These are phyloP conservation scores for Ogataea hybrid DNA, from an alignment of 1,139 yeast genomes.

Conservation along the genomic window DNA sequence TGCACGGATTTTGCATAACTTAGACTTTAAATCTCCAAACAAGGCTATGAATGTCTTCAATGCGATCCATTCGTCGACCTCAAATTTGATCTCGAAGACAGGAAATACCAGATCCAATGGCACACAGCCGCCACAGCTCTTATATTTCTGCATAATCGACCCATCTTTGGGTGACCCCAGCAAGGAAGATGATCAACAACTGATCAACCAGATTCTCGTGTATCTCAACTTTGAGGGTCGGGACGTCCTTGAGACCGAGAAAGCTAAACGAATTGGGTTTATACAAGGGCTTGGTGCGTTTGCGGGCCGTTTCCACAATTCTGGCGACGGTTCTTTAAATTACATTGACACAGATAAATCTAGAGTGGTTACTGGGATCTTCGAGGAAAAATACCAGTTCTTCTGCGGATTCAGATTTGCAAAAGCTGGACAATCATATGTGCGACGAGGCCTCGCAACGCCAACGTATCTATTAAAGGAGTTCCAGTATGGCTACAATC, in stretches of 20 bases:
- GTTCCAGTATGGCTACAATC: slow-evolving; percentile 24
- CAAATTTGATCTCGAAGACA: slow-evolving; percentile 11
- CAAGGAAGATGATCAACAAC: slow-evolving; percentile 19
- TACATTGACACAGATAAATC: slow-evolving; percentile 32
- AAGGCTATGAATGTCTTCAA: slow-evolving; percentile 19
- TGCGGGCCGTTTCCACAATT: slow-evolving; percentile 22
- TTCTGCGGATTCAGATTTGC: slow-evolving; percentile 27
- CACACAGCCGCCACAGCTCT: slow-evolving; percentile 15
- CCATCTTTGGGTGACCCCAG: slow-evolving; percentile 9
- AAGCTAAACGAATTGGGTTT: slow-evolving; percentile 28
- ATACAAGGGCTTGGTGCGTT: slow-evolving; percentile 29
- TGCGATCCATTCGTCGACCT: slow-evolving; percentile 19
- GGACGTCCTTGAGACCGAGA: slow-evolving; percentile 22
- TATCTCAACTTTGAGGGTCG: slow-evolving; percentile 24
- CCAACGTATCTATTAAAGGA: slow-evolving; percentile 28
- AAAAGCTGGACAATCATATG: slow-evolving; percentile 7
- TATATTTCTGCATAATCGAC: slow-evolving; percentile 21
- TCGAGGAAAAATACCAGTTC: slow-evolving; percentile 25
- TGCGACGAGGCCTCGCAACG: slow-evolving; percentile 27
- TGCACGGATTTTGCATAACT: not conserved
- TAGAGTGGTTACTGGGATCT: slow-evolving; percentile 24
- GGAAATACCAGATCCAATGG: too few species aligned
- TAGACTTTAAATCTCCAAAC: not conserved
- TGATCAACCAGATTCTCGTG: slow-evolving; percentile 20
- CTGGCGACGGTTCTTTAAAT: slow-evolving; percentile 4